These are phyloP conservation scores for Manihot esculenta DNA, from an alignment of 441 rosid species.

Conservation along the genomic window DNA sequence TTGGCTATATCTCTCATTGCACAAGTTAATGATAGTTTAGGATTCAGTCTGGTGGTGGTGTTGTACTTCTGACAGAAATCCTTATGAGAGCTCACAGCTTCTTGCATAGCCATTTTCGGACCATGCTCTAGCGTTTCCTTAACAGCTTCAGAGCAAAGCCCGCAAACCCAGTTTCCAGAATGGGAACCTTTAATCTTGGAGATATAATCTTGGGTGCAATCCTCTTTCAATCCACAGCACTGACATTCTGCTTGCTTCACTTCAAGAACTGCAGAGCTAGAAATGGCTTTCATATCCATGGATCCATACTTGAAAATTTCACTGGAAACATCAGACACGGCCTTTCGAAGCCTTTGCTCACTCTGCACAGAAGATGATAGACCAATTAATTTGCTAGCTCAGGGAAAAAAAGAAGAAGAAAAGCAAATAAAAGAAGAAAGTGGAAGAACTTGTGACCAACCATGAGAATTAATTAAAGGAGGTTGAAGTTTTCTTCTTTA, in stretches of 20 bases:
- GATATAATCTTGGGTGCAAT: constrained; percentile 73
- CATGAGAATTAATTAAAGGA: not conserved
- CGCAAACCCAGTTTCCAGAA: constrained; percentile 82
- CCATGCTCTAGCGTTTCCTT: constrained; percentile 30
- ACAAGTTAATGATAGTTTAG: constrained; percentile 37
- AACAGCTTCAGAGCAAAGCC: constrained; percentile 88
- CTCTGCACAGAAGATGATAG: constrained; percentile 10
- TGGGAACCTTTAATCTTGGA: constrained; percentile 50
- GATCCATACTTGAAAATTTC: constrained; percentile 22
- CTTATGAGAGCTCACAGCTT: constrained; percentile 35
- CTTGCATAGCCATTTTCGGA: constrained; percentile 23
- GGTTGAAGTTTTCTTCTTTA: not conserved
- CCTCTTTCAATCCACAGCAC: constrained; percentile 80
- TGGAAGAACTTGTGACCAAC: not conserved
- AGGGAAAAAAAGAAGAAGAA: no score
- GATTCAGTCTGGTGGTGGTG: constrained; percentile 32
- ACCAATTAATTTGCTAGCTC: not conserved
- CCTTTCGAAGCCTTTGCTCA: constrained; percentile 30
- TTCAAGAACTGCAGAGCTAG: constrained; percentile 27
- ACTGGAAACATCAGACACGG: constrained; percentile 29
- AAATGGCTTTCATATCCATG: constrained; percentile 12
- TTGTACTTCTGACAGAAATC: constrained; percentile 43
- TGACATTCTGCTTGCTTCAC: constrained; percentile 66
- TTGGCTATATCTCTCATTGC: constrained; percentile 43
- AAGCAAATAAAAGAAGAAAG: not conserved